Evolutionary conservation across 805 yeast species (phyloP), one percentile per base, ranked within the genome.

Genomic region (Starmerella apicola): DNA sequence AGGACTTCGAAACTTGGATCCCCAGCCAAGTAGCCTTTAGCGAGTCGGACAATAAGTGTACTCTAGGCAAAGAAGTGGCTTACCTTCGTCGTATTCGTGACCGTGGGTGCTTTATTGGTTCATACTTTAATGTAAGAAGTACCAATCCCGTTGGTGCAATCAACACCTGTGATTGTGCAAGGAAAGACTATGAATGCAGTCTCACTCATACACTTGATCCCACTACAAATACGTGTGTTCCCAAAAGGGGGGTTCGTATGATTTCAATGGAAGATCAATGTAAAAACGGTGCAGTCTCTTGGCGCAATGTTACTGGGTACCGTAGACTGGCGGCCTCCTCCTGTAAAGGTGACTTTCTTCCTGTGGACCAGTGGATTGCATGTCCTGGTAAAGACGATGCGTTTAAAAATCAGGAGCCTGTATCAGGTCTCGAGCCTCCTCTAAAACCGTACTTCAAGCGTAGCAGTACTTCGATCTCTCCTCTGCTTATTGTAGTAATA

Each of bases 131-230:
- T 8, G 36, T 32, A 6, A 22, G 22, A 8, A 72, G 66, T 40
- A 72, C 72, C 39, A 74, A 76, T 3, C 34, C 38, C 19, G n/a
- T n/a, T n/a, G 64, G 82, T 31, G 56, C 63, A 20, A 85, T 81
- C 1, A 69, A 67, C 48, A 64, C 70, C 10, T 91, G 98, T 62
- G 56, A 78, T 1, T 91, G 98, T 63, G 69, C 91, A 0, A 71
- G 95, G 59, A 70, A 71, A 38, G 98, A 88, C 55, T 91, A 65
- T 55, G 98, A 91, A 60, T 91, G 98, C 70, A 97, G 91, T 58
- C 83, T 76, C 64, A 86, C 86, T 60, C 86, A 67, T 58, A 71
- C 60, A 42, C 68, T 78, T 43, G 76, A 76, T 37, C 38, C 37
- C 10, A 45, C 52, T 0, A 95, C 84, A 54, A 94, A 94, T 17